Base-by-base conservation (phyloP, 2,329 filamentous ascomycete species). In the Fusarium sp. region DNA sequence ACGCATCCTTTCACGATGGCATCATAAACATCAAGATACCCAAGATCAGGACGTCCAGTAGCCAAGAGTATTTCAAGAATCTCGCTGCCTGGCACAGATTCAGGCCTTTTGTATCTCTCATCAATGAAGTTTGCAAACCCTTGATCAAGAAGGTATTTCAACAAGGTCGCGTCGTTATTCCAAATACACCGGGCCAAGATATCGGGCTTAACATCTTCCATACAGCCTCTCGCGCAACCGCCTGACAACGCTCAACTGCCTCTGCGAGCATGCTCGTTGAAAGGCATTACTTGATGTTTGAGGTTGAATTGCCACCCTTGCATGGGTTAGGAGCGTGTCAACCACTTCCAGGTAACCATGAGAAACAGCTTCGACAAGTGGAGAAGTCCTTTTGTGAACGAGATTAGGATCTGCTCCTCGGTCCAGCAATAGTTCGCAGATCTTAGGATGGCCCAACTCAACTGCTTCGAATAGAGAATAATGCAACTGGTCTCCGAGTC, bases 271-370 rank as follows among this genome's bases (percentile, higher is more conserved):
- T 34, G 44, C 44, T 2, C 3, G 1, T 8, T n/a, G 7, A 3
- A 49, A 33, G 9, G 14, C 50, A 3, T 2, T 1, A 3, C 4
- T 31, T 13, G 5, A 14, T 14, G 5, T 10, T 33, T 5, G 3
- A 10, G 18, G 20, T 7, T 7, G 7, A 38, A 14, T 6, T 28
- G 9, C 15, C 13, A 22, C n/a, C 8, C 3, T 6, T 17, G 20
- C 11, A 31, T 22, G 17, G 11, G 5, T 9, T 8, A 57, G 24
- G 7, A 50, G 18, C 8, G 50, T 18, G 2, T 33, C 39, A 6
- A 61, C 52, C 9, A 50, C 26, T 22, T 50, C 58, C 9, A 44
- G 22, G 6, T 50, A 15, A 15, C 52, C 58, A 14, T 5, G 6
- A 6, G 5, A 13, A 50, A 24, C 33, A 33, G 52, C 58, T 7